Evolutionary conservation across 75 land plant genomes (phyloP).

Genomic region (Picea glauca): DNA sequence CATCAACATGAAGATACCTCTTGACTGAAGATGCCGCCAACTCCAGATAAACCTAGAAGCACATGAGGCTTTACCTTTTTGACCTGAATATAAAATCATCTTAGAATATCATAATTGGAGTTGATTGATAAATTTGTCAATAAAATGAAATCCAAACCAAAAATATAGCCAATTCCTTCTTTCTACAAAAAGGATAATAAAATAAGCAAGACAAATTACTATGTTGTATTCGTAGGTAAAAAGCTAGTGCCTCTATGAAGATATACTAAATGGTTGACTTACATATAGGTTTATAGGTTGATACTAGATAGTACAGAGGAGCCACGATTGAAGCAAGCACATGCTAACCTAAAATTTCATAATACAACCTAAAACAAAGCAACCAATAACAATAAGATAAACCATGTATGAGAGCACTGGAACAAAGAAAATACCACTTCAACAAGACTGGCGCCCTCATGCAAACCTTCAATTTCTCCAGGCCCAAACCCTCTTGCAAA

Average conservation of each 20-base stretch:
- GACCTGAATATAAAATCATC: constrained; percentile 33
- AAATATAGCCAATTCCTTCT: not conserved
- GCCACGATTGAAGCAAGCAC: not conserved
- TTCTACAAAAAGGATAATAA: too few relatives aligned
- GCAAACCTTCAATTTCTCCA: constrained; percentile 51
- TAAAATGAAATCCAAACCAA: not conserved
- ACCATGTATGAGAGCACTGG: not conserved
- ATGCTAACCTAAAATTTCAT: not conserved
- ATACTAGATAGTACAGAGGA: too few relatives aligned
- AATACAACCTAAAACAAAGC: constrained; percentile 2
- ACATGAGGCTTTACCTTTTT: constrained; percentile 81
- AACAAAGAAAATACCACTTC: constrained; percentile 70
- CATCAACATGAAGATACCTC: constrained; percentile 42
- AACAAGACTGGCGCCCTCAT: constrained; percentile 66
- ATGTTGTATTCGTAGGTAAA: too few relatives aligned
- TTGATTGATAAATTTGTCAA: not conserved
- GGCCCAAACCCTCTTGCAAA: constrained; percentile 59
- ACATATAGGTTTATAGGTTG: too few relatives aligned
- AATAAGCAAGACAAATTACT: too few relatives aligned
- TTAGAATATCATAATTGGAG: not conserved
- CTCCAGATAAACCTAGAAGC: constrained; percentile 93
- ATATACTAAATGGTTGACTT: too few relatives aligned
- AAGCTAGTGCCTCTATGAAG: too few relatives aligned
- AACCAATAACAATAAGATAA: not conserved
- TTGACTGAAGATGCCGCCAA: constrained; percentile 81